Conservation (phyloP, 192 early-diverging fungal genomes). For the Pilobolus umbonatus region DNA sequence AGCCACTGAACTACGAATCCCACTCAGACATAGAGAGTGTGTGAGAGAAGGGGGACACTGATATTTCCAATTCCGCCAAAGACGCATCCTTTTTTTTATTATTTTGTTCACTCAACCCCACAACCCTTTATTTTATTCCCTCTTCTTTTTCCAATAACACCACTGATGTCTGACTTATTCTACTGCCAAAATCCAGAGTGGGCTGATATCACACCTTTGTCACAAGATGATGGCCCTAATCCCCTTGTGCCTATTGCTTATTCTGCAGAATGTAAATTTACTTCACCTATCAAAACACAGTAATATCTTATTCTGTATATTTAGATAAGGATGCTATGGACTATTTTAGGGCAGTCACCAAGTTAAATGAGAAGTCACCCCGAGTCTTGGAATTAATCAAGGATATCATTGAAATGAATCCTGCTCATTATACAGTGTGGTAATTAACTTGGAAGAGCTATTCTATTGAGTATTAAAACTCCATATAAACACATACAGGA, state of each 20-base stretch:
- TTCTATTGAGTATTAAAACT: neutral
- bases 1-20: too few relatives aligned
- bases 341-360: conserved; percentile 79
- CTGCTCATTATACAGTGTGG: conserved; percentile 97
- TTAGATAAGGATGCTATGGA: conserved; percentile 74
- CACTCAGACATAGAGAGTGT: too few relatives aligned
- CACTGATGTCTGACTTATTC: neutral
- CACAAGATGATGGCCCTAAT: conserved; percentile 75
- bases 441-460: conserved; percentile 28
- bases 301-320: neutral
- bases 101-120: neutral
- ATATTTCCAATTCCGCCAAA: too few relatives aligned
- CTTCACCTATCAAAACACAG: neutral
- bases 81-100: neutral
- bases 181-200: conserved; percentile 44
- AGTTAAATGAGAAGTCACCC: conserved; percentile 65
- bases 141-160: neutral
- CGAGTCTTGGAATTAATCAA: conserved; percentile 80
- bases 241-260: conserved; percentile 82
- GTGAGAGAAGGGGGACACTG: too few relatives aligned
- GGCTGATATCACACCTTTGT: conserved; percentile 66
- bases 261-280: conserved; percentile 60
- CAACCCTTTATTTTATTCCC: neutral
- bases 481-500: conserved; percentile 41
- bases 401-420: conserved; percentile 77